Conservation (phyloP, 108 stramenopile genomes). For the Fistulifera solaris region DNA sequence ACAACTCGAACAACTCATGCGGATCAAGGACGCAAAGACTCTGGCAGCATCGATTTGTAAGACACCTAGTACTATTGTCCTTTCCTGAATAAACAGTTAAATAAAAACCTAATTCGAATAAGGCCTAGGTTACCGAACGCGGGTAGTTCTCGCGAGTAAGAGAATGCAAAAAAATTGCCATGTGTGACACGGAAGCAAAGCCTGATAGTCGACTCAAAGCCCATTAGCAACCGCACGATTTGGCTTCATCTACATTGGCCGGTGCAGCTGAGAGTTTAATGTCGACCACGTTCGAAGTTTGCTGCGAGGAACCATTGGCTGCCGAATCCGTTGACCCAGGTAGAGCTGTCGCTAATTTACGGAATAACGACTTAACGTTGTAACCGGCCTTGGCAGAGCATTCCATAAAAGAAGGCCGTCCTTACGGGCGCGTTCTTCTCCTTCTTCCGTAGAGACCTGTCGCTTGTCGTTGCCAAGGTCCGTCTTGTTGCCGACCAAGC, state of each 20-base stretch:
- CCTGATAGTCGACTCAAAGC: too few relatives aligned
- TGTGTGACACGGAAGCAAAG: too few relatives aligned
- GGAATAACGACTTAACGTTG: conserved; percentile 97
- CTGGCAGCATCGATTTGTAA: too few relatives aligned
- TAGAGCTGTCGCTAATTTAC: conserved; percentile 92
- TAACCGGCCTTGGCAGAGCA: conserved; percentile 97
- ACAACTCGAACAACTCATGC: too few relatives aligned
- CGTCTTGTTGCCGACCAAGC: conserved; percentile 98
- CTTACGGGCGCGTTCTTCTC: conserved; percentile 89
- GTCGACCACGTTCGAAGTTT: conserved; percentile 83
- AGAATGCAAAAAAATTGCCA: too few relatives aligned
- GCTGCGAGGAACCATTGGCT: conserved; percentile 16
- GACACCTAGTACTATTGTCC: too few relatives aligned
- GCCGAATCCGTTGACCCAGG: conserved; percentile 79
- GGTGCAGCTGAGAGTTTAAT: conserved; percentile 88
- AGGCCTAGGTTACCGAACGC: too few relatives aligned
- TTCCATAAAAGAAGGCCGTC: conserved; percentile 97
- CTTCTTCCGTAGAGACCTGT: conserved; percentile 94
- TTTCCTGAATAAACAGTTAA: too few relatives aligned
- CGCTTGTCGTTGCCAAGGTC: conserved; percentile 95
- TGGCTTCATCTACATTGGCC: conserved; percentile 83
- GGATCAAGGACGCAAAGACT: too few relatives aligned
- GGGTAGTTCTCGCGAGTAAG: too few relatives aligned
- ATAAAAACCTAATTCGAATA: too few relatives aligned
- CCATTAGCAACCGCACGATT: conserved; percentile 67